Evolutionary conservation across 164 flowering plant species (phyloP), one percentile per base, ranked within the genome.

Genomic region (Vitis labrusca): DNA sequence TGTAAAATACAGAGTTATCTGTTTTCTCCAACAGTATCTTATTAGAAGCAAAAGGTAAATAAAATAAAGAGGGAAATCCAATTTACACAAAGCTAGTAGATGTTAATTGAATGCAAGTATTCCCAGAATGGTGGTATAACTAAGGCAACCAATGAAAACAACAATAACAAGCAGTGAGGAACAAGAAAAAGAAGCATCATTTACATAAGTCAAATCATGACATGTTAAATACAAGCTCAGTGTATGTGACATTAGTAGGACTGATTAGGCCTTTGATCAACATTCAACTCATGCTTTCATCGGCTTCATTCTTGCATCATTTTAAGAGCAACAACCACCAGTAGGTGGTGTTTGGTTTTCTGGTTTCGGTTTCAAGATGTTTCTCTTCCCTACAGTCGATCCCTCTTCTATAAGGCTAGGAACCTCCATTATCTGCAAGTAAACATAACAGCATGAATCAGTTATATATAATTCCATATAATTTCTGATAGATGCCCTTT

Each of bases 341-440:
- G 30, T 54, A 11, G 84, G 71, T 54, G 85, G 64, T 17, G 81
- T 27, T 8, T 74, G 78, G 17, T 73, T 19, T 58, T 83, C 91
- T 75, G 72, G 90, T 77, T 88, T 84, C 77, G 78, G 94, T 78
- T 87, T 85, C 70, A 88, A 61, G 62, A 82, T 82, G 75, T 84
- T 85, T 74, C 85, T 83, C 78, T 88, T 92, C 17, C 61, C 82
- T 56, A 27, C 79, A 15, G 70, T 76, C 9, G 94, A 86, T 57
- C 93, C 93, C 84, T 87, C 92, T 71, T 84, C 89, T 67, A 86
- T 56, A 13, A 92, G 89, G 73, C 92, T 85, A 13, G 97, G 97
- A 77, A 85, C 81, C 72, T 87, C 92, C 91, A 88, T 81, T 77
- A 92, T 89, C 97, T 91, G 80, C 54, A 29, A 5, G 47, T 10